These are phyloP conservation scores for Epichloe baconii DNA, from an alignment of 2,329 filamentous ascomycete species.

Conservation along the genomic window DNA sequence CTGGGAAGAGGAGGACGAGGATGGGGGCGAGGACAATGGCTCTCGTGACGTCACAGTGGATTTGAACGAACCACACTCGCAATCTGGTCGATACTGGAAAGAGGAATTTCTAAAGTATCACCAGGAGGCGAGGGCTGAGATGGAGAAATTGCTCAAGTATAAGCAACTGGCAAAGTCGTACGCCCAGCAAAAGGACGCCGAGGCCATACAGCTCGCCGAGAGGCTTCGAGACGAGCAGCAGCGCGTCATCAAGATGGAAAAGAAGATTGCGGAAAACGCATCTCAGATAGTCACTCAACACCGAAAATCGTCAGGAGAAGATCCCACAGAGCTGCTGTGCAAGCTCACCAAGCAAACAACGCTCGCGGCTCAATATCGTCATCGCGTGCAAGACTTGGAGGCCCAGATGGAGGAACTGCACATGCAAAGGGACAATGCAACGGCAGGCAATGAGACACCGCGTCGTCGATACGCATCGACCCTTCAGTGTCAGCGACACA, in stretches of 20 bases:
- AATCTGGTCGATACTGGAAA: constrained; percentile 72
- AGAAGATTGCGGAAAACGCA: constrained; percentile 45
- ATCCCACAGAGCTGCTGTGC: constrained; percentile 34
- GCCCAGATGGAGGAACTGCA: constrained; percentile 30
- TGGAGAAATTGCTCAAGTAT: constrained; percentile 67
- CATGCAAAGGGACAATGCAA: constrained; percentile 22
- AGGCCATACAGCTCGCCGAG: constrained; percentile 52
- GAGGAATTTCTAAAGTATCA: constrained; percentile 63
- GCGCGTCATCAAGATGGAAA: constrained; percentile 51
- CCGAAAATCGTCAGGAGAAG: constrained; percentile 23
- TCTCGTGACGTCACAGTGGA: constrained; percentile 56
- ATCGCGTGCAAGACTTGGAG: constrained; percentile 46
- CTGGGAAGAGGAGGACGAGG: constrained; percentile 34
- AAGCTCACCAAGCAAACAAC: constrained; percentile 46
- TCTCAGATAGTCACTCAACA: constrained; percentile 34
- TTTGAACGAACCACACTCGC: constrained; percentile 58
- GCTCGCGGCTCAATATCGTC: constrained; percentile 43
- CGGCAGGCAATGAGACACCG: constrained; percentile 15
- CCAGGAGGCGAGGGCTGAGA: constrained; percentile 56
- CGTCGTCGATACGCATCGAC: constrained; percentile 20
- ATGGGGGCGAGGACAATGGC: constrained; percentile 29
- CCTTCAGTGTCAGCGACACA: constrained; percentile 36
- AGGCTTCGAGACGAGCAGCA: constrained; percentile 56
- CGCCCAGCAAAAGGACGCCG: constrained; percentile 62
- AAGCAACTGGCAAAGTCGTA: constrained; percentile 69